phyloP scores from a whole-genome alignment of 2,329 filamentous ascomycete genomes.

The Stemphylium beticola region DNA sequence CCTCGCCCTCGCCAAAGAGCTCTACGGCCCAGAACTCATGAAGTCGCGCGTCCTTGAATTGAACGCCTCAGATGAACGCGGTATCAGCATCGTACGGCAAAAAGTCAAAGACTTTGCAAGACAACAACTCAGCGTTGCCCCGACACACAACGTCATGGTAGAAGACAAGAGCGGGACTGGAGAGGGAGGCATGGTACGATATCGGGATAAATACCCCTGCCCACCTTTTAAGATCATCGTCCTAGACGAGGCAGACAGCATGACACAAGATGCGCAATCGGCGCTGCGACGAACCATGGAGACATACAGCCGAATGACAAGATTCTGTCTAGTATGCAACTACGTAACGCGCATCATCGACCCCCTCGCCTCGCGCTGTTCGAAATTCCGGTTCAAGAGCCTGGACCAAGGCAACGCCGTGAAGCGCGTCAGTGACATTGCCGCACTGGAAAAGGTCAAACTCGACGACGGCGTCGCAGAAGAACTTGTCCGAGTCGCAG shows the following conservation, averaged over 20 bases:
- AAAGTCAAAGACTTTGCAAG: constrained; percentile 99
- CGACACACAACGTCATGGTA: constrained; percentile 66
- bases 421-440: constrained; percentile 81
- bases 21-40: constrained; percentile 94
- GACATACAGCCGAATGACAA: constrained; percentile 93
- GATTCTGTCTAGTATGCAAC: constrained; percentile 98
- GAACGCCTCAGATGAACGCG: constrained; percentile 98
- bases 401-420: constrained; percentile 86
- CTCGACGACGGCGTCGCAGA: constrained; percentile 82
- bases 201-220: constrained; percentile 77
- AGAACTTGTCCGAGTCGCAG: constrained; percentile 82
- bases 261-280: constrained; percentile 97
- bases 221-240: constrained; percentile 99
- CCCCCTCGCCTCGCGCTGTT: constrained; percentile 88
- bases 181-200: constrained; percentile 46
- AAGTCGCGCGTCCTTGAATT: constrained; percentile 96
- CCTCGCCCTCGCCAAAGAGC: constrained; percentile 93
- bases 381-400: constrained; percentile 97
- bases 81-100: constrained; percentile 94
- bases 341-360: constrained; percentile 99
- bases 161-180: constrained; percentile 45
- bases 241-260: constrained; percentile 95
- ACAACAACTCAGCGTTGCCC: constrained; percentile 87
- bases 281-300: constrained; percentile 97
- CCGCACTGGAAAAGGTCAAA: constrained; percentile 74